Evolutionary conservation across 371 early-diverging fungal genomes (phyloP).

Genomic region (Syncephalastrum monosporum): DNA sequence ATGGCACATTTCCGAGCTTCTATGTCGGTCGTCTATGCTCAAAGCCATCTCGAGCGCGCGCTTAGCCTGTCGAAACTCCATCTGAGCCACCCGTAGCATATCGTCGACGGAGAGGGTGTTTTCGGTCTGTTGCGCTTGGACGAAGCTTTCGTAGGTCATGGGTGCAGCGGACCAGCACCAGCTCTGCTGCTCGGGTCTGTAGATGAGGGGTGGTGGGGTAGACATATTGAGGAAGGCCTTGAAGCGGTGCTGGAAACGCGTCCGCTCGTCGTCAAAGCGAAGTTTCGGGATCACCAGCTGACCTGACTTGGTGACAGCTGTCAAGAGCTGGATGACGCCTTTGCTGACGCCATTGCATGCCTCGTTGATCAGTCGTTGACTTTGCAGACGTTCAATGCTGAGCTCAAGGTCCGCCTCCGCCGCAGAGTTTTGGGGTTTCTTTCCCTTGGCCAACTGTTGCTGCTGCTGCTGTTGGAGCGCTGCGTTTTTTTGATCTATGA

Average conservation of each 20-base stretch:
- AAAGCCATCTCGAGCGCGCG: slow-evolving; percentile 25
- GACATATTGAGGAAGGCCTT: slow-evolving; percentile 50
- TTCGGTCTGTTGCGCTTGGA: neutral
- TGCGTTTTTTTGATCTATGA: slow-evolving; percentile 5
- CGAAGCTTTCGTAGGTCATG: slow-evolving; percentile 28
- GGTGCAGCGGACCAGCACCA: too few relatives aligned
- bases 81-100: slow-evolving; percentile 24
- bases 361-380: too few relatives aligned
- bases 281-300: slow-evolving; percentile 38
- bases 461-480: neutral
- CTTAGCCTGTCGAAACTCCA: slow-evolving; percentile 31
- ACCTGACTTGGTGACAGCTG: slow-evolving; percentile 16
- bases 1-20: slow-evolving; percentile 46
- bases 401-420: too few relatives aligned
- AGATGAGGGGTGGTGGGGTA: slow-evolving; percentile 43
- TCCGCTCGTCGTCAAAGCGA: slow-evolving; percentile 55
- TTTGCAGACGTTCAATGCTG: too few relatives aligned
- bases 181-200: too few relatives aligned
- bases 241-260: slow-evolving; percentile 61
- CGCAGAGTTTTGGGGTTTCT: too few relatives aligned
- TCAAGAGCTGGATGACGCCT: too few relatives aligned
- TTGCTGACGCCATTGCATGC: too few relatives aligned
- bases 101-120: slow-evolving; percentile 27
- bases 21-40: slow-evolving; percentile 18
- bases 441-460: too few relatives aligned